Base-by-base conservation (phyloP, 2,329 filamentous ascomycete species). In the Fusarium mexicanum region DNA sequence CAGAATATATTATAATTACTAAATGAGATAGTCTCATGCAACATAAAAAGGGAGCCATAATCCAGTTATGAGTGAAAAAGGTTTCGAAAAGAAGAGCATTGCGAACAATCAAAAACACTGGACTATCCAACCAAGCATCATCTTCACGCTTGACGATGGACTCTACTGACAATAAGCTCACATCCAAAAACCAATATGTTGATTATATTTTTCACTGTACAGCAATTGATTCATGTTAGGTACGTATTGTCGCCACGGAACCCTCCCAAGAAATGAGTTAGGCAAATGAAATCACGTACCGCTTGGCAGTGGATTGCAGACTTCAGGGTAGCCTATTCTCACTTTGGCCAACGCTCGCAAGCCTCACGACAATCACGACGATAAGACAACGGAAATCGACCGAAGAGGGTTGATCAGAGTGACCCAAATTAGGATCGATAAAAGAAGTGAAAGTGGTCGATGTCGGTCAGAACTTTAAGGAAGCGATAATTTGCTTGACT, bases 111-210 rank as follows among this genome's bases (percentile, higher is more conserved):
- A 35, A 35, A 33, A 35, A 35, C 14, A 16, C 3, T 16, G 3
- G 14, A 35, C 14, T 35, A 1, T 4, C 0, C 33, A 16, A 35
- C 33, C 1, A 8, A 35, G 14, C 1, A 4, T 35, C 14, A 17
- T 18, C 3, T 5, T 8, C 11, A 0, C 12, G 1, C 5, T 18
- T 8, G 11, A 13, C 11, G 4, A 0, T 9, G 8, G 0, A 10
- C 22, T 6, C 9, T 3, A 11, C 2, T 2, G 10, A 8, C 12
- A 13, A 4, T 16, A 11, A 6, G 46, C 4, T 8, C 7, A 10
- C 20, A 22, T 6, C 14, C 8, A 17, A 8, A 31, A 22, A 8
- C 38, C 11, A 13, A 40, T 22, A 13, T 13, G 4, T 17, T 17
- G 9, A 17, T 17, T 43, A 17, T 10, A 7, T 3, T 11, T 6